These are phyloP conservation scores for Macrolepiota fuliginosa DNA, from an alignment of 768 basidiomycete species.

Conservation along the genomic window DNA sequence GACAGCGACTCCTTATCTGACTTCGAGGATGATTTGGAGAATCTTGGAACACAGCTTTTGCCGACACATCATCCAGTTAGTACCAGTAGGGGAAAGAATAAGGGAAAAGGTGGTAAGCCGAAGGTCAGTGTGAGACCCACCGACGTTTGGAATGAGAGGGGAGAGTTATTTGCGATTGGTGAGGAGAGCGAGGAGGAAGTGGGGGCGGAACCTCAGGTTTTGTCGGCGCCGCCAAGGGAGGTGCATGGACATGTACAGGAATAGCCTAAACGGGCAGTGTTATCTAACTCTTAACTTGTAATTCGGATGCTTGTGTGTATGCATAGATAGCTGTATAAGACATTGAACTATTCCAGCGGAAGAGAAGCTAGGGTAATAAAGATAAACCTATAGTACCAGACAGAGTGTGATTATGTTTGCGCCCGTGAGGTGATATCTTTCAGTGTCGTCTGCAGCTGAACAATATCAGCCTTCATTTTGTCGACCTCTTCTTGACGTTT, in stretches of 20 bases:
- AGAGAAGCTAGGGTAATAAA: not conserved
- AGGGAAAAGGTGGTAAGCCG: not conserved
- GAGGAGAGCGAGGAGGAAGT: conserved; percentile 53
- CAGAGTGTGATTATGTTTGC: not conserved
- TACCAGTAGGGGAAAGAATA: not conserved
- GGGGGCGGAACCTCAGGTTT: conserved; percentile 17
- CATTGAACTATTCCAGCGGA: not conserved
- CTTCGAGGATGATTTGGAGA: conserved; percentile 43
- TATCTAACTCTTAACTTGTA: not conserved
- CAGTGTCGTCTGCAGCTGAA: conserved; percentile 35
- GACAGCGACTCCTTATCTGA: conserved; percentile 50
- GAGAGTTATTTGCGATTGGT: conserved; percentile 71
- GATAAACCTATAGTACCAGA: not conserved
- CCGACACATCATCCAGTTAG: not conserved
- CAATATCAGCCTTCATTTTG: conserved; percentile 40
- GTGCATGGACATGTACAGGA: conserved; percentile 12
- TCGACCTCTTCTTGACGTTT: conserved; percentile 45
- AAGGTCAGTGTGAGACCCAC: conserved; percentile 15
- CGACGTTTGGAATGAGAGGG: conserved; percentile 74
- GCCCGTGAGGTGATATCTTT: conserved; percentile 18
- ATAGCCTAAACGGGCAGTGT: conserved; percentile 4
- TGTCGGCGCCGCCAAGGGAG: conserved; percentile 6
- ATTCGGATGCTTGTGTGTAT: not conserved
- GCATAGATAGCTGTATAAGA: conserved; percentile 1
- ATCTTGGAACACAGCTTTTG: conserved; percentile 11